Evolutionary conservation across 345 rosid genomes (phyloP).

Genomic region (Crucihimalaya himalaica): DNA sequence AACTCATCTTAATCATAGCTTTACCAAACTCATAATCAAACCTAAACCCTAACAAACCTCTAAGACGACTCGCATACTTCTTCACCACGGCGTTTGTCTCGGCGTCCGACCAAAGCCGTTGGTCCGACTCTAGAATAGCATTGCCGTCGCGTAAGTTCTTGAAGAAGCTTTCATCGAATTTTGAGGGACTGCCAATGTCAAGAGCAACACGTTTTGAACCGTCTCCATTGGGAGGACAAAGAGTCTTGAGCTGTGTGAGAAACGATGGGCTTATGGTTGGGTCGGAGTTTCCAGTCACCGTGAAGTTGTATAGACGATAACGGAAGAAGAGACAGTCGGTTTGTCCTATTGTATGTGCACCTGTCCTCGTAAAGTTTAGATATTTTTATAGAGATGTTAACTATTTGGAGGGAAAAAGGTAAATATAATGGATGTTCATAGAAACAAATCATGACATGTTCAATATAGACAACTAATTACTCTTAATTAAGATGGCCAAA

Average conservation of each 20-base stretch:
- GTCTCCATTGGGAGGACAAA: conserved; percentile 67
- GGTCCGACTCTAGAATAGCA: conserved; percentile 75
- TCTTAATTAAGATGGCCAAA: not conserved
- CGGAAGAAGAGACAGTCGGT: conserved; percentile 63
- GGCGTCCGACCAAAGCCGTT: conserved; percentile 66
- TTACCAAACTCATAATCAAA: conserved; percentile 60
- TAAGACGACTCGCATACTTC: conserved; percentile 55
- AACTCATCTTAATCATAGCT: conserved; percentile 81
- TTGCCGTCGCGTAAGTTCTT: conserved; percentile 64
- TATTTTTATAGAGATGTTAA: not conserved
- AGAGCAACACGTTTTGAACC: conserved; percentile 57
- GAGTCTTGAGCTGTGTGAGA: conserved; percentile 50
- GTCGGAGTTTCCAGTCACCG: conserved; percentile 61
- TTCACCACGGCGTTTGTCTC: conserved; percentile 49
- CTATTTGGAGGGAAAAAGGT: not conserved
- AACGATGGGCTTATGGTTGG: conserved; percentile 65
- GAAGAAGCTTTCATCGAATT: conserved; percentile 61
- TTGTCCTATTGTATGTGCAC: conserved; percentile 79
- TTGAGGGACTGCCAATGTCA: conserved; percentile 52
- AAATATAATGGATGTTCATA: not conserved
- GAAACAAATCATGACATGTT: not conserved
- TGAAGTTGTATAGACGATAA: conserved; percentile 75
- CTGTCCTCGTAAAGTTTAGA: conserved; percentile 30
- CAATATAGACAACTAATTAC: not conserved
- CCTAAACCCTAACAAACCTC: conserved; percentile 60